Conservation (phyloP, 2,329 filamentous ascomycete species). For the Hymenoscyphus fraxineus region DNA sequence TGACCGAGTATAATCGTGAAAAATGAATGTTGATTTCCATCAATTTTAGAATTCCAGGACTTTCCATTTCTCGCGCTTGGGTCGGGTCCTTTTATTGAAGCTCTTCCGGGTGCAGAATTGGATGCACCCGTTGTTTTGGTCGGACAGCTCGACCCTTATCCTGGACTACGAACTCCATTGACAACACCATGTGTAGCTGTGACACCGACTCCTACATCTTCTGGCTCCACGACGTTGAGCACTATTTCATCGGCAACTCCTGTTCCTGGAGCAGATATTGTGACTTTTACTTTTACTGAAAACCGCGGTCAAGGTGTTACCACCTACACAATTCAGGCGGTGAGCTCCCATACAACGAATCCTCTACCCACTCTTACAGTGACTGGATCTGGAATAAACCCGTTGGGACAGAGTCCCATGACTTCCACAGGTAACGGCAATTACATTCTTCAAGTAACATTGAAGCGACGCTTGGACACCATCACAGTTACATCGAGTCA, state of each 20-base stretch:
- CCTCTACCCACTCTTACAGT: slow-evolving; percentile 7
- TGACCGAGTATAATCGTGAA: neutral
- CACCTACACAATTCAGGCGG: slow-evolving; percentile 12
- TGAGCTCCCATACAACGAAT: slow-evolving; percentile 11
- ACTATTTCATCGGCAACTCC: slow-evolving; percentile 2
- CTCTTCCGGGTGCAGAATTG: slow-evolving; percentile 14
- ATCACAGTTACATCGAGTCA: slow-evolving; percentile 13
- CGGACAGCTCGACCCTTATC: slow-evolving; percentile 38
- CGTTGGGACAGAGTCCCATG: slow-evolving; percentile 8
- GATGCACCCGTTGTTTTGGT: slow-evolving; percentile 26
- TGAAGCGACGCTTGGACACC: slow-evolving; percentile 10
- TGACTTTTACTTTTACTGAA: slow-evolving; percentile 10
- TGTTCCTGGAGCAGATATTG: slow-evolving; percentile 7
- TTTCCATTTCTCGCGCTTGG: slow-evolving; percentile 35
- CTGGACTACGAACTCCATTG: slow-evolving; percentile 11
- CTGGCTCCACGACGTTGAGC: neutral
- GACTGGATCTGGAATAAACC: slow-evolving; percentile 12
- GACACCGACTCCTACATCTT: slow-evolving; percentile 8
- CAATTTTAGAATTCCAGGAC: slow-evolving; percentile 35
- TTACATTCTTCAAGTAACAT: slow-evolving; percentile 11
- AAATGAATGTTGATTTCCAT: neutral
- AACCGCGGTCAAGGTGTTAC: slow-evolving; percentile 10
- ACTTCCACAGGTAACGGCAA: slow-evolving; percentile 11
- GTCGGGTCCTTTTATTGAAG: slow-evolving; percentile 30
- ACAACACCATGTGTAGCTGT: slow-evolving; percentile 11